Evolutionary conservation across 768 basidiomycete species (phyloP).

Genomic region (Agrocybe pediades): DNA sequence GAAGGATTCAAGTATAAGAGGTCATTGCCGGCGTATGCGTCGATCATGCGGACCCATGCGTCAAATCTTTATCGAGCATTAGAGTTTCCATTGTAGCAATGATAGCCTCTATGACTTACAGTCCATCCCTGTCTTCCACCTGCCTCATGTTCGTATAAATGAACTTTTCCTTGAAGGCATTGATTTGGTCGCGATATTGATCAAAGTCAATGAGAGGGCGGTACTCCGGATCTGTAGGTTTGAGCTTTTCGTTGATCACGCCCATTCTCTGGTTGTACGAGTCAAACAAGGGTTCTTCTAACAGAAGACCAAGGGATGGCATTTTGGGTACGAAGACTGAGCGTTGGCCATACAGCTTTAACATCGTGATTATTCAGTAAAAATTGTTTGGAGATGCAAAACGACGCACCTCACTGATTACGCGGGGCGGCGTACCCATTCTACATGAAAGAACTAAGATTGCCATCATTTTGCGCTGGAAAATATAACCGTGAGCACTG

Average conservation of each 20-base stretch:
- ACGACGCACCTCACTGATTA: slow-evolving; percentile 69
- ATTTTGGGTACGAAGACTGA: slow-evolving; percentile 91
- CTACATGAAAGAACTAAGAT: slow-evolving; percentile 78
- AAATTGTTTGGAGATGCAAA: background rate
- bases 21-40: slow-evolving; percentile 76
- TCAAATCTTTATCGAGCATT: slow-evolving; percentile 74
- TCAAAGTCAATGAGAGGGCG: slow-evolving; percentile 77
- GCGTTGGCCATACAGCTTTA: slow-evolving; percentile 74
- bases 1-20: slow-evolving; percentile 75
- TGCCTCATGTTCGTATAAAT: slow-evolving; percentile 88
- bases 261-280: slow-evolving; percentile 69
- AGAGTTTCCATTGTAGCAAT: background rate
- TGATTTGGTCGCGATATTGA: slow-evolving; percentile 63
- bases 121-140: slow-evolving; percentile 75
- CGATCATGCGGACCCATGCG: slow-evolving; percentile 79
- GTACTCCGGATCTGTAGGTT: slow-evolving; percentile 58
- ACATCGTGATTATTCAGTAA: background rate
- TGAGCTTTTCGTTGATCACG: slow-evolving; percentile 50
- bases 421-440: slow-evolving; percentile 68
- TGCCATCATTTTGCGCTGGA: slow-evolving; percentile 96
- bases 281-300: slow-evolving; percentile 85
- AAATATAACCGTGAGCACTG: slow-evolving; percentile 8
- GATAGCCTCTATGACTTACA: slow-evolving; percentile 51
- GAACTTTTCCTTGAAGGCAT: slow-evolving; percentile 79
- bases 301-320: slow-evolving; percentile 89